Evolutionary conservation across 176 grass and related monocot genomes (phyloP).

Genomic region (Stipa capillata): DNA sequence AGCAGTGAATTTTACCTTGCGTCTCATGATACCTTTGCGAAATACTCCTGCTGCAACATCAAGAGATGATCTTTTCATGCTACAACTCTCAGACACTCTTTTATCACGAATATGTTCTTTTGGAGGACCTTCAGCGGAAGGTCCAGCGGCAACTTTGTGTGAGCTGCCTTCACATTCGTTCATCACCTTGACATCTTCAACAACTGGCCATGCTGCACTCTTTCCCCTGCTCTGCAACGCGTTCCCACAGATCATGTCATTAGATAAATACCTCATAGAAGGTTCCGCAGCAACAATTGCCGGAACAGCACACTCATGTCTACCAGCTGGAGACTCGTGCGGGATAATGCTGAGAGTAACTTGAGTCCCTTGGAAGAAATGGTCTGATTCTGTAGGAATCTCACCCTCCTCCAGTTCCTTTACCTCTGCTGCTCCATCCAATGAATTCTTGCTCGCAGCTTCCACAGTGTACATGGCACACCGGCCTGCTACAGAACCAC

Average conservation of each 20-base stretch:
- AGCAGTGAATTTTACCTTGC: neutral
- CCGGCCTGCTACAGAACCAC: neutral
- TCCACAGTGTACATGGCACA: neutral
- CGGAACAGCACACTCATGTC: neutral
- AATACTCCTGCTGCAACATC: neutral
- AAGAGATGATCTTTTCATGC: neutral
- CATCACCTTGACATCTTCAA: neutral
- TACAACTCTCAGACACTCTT: neutral
- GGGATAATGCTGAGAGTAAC: neutral
- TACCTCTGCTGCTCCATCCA: neutral
- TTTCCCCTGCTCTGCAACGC: neutral
- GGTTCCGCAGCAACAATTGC: neutral
- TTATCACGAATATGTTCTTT: neutral
- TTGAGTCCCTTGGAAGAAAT: neutral
- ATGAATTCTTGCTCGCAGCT: neutral
- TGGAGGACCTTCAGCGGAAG: neutral
- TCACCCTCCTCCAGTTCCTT: constrained; percentile 14
- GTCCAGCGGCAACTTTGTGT: neutral
- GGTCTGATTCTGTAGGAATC: neutral
- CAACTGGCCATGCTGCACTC: neutral
- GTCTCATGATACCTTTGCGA: neutral
- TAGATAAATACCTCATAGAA: neutral
- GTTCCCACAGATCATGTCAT: neutral
- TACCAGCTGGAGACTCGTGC: neutral
- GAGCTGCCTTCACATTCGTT: neutral